Percentiles rank a stretch among this genome's conserved stretches.
Conservation (phyloP, 2,329 filamentous ascomycete genomes). For the Sclerotinia sclerotiorum region DNA sequence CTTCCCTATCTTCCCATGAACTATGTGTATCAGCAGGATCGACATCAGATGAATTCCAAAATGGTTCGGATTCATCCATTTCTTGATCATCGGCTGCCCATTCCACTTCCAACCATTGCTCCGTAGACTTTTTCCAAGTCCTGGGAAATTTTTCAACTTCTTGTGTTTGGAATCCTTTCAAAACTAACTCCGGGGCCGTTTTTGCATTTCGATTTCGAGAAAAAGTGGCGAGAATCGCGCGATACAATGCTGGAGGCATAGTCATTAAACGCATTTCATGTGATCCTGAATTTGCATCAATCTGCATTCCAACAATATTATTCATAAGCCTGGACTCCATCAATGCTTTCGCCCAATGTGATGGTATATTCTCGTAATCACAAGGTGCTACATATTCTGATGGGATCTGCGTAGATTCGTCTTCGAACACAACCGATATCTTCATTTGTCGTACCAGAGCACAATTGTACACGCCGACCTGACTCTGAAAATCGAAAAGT, state of each 20-base stretch:
- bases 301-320: conserved; percentile 16
- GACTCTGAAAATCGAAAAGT: conserved; percentile 19
- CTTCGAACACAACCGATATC: conserved; percentile 13
- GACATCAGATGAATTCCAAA: conserved; percentile 17
- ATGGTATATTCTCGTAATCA: conserved; percentile 20
- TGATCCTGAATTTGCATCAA: conserved; percentile 11
- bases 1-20: conserved; percentile 11
- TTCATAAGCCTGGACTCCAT: conserved; percentile 7
- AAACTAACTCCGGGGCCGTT: not conserved
- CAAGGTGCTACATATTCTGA: conserved; percentile 11
- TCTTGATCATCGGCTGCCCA: conserved; percentile 8
- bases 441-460: conserved; percentile 15
- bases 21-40: conserved; percentile 11
- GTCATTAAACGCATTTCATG: conserved; percentile 12
- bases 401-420: conserved; percentile 12
- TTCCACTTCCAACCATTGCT: conserved; percentile 20
- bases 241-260: conserved; percentile 17
- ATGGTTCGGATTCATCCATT: conserved; percentile 20
- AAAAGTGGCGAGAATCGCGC: conserved; percentile 12
- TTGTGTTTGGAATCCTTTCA: conserved; percentile 13
- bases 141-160: conserved; percentile 17
- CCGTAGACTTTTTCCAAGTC: conserved; percentile 8
- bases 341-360: conserved; percentile 17
- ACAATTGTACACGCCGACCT: conserved; percentile 14
- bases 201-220: conserved; percentile 5